A percentile compares a stretch with the other conserved stretches of the same genome.
phyloP scores from a whole-genome alignment of 805 yeast species.

The Metschnikowia proteae region DNA sequence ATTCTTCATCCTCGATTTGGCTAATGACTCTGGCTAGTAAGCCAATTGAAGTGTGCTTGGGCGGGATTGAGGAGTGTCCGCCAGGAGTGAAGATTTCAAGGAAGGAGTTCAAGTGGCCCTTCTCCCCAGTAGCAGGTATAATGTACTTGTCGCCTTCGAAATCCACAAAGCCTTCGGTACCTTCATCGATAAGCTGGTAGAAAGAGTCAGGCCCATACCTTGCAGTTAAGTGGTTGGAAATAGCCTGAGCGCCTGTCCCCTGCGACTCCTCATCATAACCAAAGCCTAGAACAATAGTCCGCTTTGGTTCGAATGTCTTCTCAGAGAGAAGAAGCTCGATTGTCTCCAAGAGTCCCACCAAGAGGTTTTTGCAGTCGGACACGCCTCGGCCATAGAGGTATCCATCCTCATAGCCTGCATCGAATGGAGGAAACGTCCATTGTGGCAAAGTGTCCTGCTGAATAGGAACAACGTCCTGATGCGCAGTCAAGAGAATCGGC shows the following conservation, averaged over 20 bases:
- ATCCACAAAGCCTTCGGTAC: conserved; percentile 12
- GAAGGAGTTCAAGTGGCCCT: conserved; percentile 43
- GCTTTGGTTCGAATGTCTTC: conserved; percentile 34
- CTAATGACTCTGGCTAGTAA: conserved; percentile 40
- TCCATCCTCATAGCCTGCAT: conserved; percentile 55
- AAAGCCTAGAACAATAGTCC: conserved; percentile 45
- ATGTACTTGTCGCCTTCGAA: conserved; percentile 24
- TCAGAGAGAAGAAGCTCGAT: conserved; percentile 32
- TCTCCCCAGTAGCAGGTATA: conserved; percentile 45
- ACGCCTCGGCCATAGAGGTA: conserved; percentile 35
- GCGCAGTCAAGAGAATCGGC: conserved; percentile 71
- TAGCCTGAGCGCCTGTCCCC: conserved; percentile 39
- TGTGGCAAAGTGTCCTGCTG: conserved; percentile 49
- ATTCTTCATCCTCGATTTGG: conserved; percentile 36
- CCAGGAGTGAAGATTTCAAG: conserved; percentile 44
- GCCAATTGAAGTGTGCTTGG: conserved; percentile 47
- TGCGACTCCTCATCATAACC: conserved; percentile 50
- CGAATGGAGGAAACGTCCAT: conserved; percentile 69
- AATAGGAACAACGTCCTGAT: conserved; percentile 80
- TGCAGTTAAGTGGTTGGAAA: conserved; percentile 31
- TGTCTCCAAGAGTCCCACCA: conserved; percentile 40
- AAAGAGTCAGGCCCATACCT: conserved; percentile 42
- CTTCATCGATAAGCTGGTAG: conserved; percentile 46
- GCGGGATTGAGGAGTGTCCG: conserved; percentile 51
- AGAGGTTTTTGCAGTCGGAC: conserved; percentile 39